Evolutionary conservation across 1,284 basidiomycete genomes (phyloP), one percentile per base, ranked within the genome.

Genomic region (Moniliella sp.): DNA sequence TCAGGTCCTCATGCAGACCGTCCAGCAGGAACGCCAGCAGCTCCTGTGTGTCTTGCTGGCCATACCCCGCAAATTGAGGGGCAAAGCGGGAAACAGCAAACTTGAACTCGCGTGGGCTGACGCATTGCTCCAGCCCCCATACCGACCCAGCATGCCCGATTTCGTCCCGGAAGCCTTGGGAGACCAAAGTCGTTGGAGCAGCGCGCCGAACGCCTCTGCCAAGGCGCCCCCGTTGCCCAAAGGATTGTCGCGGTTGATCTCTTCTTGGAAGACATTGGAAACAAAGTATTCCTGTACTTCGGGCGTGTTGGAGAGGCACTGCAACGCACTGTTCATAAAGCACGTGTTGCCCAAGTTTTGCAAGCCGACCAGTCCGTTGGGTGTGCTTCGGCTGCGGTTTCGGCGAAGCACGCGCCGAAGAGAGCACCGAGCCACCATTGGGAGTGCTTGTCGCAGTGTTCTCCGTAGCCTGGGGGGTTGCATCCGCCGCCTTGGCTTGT

Each of bases 31-130:
- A 91, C 18, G 75, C 80, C 15, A 97, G 68, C 62, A 94, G 88
- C 64, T 97, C 88, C 63, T 94, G 88, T 14, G 82, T 88, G 62
- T 97, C 88, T 54, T 97, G 88, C 62, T 97, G 88, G 41, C 88
- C 79, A 9, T 76, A 73, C 0, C 83, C 83, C 15, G 73, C 71
- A 60, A 94, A 97, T 57, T 84, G 80, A 1, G 71, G 66, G n/a
- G 81, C 82, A 43, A 81, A 75, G 31, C 66, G 65, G 45, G 78
- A 78, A 44, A 93, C 77, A n/a, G 77, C 76, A 42, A 70, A 70
- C 63, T 99, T 97, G 67, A 97, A 91, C 47, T 93, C 81, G 40
- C 88, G 74, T 2, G 91, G 91, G 0, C 81, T 64, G 45, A 65
- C 75, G 67, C 48, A 28, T 57, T 51, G 32, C 25, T 19, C 13